phyloP scores from a whole-genome alignment of 2,329 filamentous ascomycete genomes.

The Fusarium sp. region DNA sequence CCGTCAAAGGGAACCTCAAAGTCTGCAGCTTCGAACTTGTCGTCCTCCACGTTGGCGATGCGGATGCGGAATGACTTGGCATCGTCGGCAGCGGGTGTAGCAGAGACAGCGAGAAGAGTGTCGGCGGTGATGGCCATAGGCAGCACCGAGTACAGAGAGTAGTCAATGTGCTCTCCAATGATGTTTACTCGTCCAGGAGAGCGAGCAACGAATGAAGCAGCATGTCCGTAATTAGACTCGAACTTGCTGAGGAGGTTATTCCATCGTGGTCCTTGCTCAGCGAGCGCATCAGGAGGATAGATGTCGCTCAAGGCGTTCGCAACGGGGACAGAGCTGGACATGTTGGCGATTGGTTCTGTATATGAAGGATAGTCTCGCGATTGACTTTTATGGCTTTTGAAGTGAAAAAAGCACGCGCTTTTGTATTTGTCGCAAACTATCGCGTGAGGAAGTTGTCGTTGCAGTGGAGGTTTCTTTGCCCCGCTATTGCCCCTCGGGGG shows the following conservation, averaged over 20 bases:
- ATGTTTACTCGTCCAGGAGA: conserved; percentile 97
- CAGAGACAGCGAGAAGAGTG: conserved; percentile 83
- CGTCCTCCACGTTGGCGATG: conserved; percentile 80
- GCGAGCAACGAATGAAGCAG: conserved; percentile 83
- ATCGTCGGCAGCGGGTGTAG: conserved; percentile 60
- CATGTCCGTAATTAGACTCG: conserved; percentile 73
- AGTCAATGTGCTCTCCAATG: conserved; percentile 99
- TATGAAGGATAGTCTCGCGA: background rate
- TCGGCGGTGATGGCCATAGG: conserved; percentile 96
- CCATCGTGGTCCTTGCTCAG: conserved; percentile 79
- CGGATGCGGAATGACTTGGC: conserved; percentile 73
- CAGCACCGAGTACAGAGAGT: conserved; percentile 94
- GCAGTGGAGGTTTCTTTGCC: conserved; percentile 38
- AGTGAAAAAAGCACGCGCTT: background rate
- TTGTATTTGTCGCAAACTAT: conserved; percentile 27
- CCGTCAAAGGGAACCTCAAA: conserved; percentile 75
- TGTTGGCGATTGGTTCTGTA: conserved; percentile 23
- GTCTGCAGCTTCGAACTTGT: conserved; percentile 79
- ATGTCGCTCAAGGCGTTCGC: conserved; percentile 81
- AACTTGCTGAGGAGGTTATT: conserved; percentile 78
- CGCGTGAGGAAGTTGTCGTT: conserved; percentile 39
- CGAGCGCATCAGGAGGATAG: conserved; percentile 79
- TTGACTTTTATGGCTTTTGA: background rate
- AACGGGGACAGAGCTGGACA: conserved; percentile 75
- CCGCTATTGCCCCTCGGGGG: conserved; percentile 40